Evolutionary conservation across 2,329 filamentous ascomycete genomes (phyloP), one percentile per base, ranked within the genome.

Genomic region (Colletotrichum phormii): DNA sequence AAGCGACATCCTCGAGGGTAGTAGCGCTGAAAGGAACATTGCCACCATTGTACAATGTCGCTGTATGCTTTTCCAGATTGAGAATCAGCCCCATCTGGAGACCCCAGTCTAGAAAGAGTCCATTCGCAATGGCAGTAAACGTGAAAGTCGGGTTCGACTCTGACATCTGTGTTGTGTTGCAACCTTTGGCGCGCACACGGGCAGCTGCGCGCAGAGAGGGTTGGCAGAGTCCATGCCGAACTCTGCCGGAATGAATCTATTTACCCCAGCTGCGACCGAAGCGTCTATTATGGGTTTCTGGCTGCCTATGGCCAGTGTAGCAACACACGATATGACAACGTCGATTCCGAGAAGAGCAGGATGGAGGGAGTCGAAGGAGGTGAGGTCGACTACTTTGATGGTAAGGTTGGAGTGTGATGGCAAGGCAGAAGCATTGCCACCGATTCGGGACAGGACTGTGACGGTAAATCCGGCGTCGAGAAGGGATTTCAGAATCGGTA

Each of bases 341-440:
- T 92, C 89, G 68, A 90, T 86, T 64, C 86, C 89, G 59, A 84
- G 75, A 61, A 93, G 85, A 0, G 87, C 88, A 0, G 81, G 74
- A 0, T 80, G 84, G n/a, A 92, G 84, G 24, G 86, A 86, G 0
- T 84, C 78, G 2, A 86, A 77, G 4, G 64, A 67, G 33, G 55
- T 64, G 63, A 82, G 82, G 75, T 84, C 85, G 35, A 82, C 81
- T 22, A 82, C 77, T 4, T 78, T 73, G 31, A 82, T 79, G 3
- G 80, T 77, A 11, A 75, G 75, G 13, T 75, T 76, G 1, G 75
- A 31, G 26, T 81, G 80, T 69, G 81, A 80, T 1, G 79, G 79
- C 0, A 82, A 79, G 1, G 72, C 77, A 5, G 88, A 90, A 37
- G 22, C 31, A 35, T 60, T 60, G 5, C 58, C 58, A 57, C 83